phyloP scores from a whole-genome alignment of 2,329 filamentous ascomycete species.

The Epichloe baconii region DNA sequence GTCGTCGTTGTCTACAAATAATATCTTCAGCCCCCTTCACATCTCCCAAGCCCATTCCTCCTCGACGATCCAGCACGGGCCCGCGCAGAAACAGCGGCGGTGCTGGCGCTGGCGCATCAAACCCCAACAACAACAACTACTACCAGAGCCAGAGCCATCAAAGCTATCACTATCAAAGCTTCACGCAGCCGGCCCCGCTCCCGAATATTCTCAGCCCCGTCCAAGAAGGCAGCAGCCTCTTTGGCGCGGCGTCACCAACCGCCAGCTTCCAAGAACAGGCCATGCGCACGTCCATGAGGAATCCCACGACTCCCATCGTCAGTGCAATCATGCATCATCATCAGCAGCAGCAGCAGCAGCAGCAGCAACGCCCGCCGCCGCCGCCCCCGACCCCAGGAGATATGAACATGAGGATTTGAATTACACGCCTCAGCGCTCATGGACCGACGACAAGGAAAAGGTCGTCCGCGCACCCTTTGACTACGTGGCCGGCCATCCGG shows the following conservation, averaged over 20 bases:
- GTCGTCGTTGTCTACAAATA: constrained; percentile 9
- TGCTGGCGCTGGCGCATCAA: neutral
- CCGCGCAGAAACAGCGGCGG: constrained; percentile 9
- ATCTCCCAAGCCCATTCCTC: constrained; percentile 39
- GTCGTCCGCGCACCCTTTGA: constrained; percentile 68
- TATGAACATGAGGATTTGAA: constrained; percentile 44
- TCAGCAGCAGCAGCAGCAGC: constrained; percentile 18
- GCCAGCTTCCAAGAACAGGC: constrained; percentile 1
- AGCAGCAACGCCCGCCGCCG: constrained; percentile 10
- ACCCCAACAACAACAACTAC: neutral
- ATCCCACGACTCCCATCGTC: neutral
- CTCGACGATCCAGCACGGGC: constrained; percentile 49
- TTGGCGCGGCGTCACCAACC: constrained; percentile 27
- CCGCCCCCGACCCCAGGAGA: constrained; percentile 35
- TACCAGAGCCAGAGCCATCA: neutral
- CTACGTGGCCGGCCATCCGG: constrained; percentile 65
- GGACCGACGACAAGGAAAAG: constrained; percentile 64
- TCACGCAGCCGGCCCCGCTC: constrained; percentile 6
- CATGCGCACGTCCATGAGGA: neutral
- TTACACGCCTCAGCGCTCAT: constrained; percentile 38
- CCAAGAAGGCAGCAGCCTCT: constrained; percentile 50
- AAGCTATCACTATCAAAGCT: constrained; percentile 2
- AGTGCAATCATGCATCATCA: constrained; percentile 19
- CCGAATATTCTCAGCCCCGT: constrained; percentile 34
- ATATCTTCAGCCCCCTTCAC: neutral